Evolutionary conservation across 495 filamentous ascomycete species (phyloP).

Genomic region (Penicillium soppii): DNA sequence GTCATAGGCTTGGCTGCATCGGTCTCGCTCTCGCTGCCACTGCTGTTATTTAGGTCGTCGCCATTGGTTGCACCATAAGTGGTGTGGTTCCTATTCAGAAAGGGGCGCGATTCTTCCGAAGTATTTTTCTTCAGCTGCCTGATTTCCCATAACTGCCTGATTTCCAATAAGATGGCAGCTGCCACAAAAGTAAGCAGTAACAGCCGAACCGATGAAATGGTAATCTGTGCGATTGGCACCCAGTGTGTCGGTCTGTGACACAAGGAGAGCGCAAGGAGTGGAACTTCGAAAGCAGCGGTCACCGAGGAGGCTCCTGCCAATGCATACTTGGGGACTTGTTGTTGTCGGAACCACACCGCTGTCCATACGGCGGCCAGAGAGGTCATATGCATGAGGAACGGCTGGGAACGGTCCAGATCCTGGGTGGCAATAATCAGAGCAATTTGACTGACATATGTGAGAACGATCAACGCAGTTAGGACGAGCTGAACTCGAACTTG

Average conservation of each 20-base stretch:
- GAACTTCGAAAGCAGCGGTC: conserved; percentile 10
- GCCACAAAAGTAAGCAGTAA: neutral
- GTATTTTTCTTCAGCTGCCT: neutral
- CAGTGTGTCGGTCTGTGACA: neutral
- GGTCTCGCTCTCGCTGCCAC: conserved; percentile 3
- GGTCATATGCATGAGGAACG: conserved; percentile 9
- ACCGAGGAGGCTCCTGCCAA: conserved; percentile 3
- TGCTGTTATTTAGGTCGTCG: neutral
- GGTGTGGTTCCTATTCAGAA: conserved; percentile 1
- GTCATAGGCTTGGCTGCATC: neutral
- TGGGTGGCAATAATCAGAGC: neutral
- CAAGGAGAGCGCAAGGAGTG: conserved; percentile 9
- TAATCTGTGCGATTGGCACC: conserved; percentile 7
- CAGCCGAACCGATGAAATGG: neutral
- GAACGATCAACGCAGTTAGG: neutral
- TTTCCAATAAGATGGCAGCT: neutral
- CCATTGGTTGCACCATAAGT: conserved; percentile 1
- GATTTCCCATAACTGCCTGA: neutral
- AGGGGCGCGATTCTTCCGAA: conserved; percentile 1
- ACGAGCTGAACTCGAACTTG: neutral
- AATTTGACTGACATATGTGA: conserved; percentile 6
- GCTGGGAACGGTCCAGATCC: conserved; percentile 4
- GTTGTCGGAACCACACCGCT: conserved; percentile 5
- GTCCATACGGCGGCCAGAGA: conserved; percentile 2
- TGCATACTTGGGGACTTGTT: conserved; percentile 1